Evolutionary conservation across 1,139 yeast species (phyloP).

Genomic region (Yamadazyma pseudoaaseri): DNA sequence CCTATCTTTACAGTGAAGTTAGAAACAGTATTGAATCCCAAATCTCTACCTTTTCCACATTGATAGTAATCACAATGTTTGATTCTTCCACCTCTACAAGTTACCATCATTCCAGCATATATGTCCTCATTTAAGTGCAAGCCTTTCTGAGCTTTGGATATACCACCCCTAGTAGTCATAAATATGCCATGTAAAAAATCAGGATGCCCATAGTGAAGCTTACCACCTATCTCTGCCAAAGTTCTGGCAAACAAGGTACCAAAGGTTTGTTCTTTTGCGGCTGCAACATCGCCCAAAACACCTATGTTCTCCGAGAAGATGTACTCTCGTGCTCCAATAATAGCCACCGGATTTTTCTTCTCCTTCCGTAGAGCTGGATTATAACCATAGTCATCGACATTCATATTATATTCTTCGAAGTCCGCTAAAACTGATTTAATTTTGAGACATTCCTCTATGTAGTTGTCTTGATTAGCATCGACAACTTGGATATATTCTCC

Average conservation of each 20-base stretch:
- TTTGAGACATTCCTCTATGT: conserved; percentile 96
- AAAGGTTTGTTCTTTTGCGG: conserved; percentile 91
- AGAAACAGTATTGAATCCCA: conserved; percentile 97
- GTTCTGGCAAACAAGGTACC: conserved; percentile 89
- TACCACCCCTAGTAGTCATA: conserved; percentile 89
- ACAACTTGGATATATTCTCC: conserved; percentile 98
- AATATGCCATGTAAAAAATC: conserved; percentile 81
- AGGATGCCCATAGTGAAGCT: conserved; percentile 90
- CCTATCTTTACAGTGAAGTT: conserved; percentile 99
- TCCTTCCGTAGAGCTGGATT: conserved; percentile 35
- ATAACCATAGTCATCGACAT: conserved; percentile 36
- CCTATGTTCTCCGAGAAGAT: conserved; percentile 87
- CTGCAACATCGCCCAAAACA: conserved; percentile 86
- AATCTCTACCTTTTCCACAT: conserved; percentile 99
- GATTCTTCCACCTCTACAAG: conserved; percentile 75
- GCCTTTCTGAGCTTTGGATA: conserved; percentile 86
- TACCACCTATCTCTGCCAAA: conserved; percentile 81
- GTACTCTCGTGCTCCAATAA: conserved; percentile 85
- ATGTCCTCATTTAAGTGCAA: conserved; percentile 87
- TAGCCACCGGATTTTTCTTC: conserved; percentile 52
- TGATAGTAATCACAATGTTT: conserved; percentile 99
- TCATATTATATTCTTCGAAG: conserved; percentile 60
- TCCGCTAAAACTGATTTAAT: conserved; percentile 90
- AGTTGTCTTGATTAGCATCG: conserved; percentile 99
- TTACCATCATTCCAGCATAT: conserved; percentile 86